These are phyloP conservation scores for Aspergillus taichungensis DNA, from an alignment of 495 filamentous ascomycete genomes.

Conservation along the genomic window DNA sequence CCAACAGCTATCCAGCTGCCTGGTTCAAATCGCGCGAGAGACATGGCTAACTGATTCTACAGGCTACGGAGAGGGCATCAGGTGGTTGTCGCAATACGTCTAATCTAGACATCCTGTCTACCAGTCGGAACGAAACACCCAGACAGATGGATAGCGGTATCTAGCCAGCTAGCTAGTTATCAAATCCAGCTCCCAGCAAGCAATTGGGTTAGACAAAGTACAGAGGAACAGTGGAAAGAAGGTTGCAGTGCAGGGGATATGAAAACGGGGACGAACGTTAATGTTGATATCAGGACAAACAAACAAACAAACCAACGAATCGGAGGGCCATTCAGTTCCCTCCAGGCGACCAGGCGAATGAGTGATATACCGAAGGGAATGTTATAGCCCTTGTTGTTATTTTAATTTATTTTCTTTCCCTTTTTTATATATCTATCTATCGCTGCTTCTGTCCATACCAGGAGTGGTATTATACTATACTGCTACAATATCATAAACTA, in stretches of 20 bases:
- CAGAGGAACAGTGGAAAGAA: no score
- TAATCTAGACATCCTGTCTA: conserved; percentile 9
- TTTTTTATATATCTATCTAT: background rate
- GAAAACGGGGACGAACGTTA: background rate
- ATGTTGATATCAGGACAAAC: background rate
- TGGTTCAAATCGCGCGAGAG: background rate
- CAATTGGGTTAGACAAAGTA: no score
- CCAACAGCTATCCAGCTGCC: no score
- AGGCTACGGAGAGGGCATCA: conserved; percentile 48
- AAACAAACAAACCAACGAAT: background rate
- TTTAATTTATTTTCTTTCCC: background rate
- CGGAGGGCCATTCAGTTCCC: no score
- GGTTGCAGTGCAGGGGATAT: no score
- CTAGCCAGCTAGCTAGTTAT: no score
- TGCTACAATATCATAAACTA: no score
- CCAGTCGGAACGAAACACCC: no score
- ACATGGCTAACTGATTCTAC: background rate
- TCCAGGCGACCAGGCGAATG: no score
- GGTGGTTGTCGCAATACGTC: conserved; percentile 48
- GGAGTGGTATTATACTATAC: background rate
- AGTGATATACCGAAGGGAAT: no score
- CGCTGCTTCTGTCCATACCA: background rate
- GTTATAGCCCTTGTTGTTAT: background rate
- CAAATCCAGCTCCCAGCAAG: no score
- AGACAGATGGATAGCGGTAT: no score